phyloP scores from a whole-genome alignment of 108 stramenopile genomes.

The Licmophora abbreviata region DNA sequence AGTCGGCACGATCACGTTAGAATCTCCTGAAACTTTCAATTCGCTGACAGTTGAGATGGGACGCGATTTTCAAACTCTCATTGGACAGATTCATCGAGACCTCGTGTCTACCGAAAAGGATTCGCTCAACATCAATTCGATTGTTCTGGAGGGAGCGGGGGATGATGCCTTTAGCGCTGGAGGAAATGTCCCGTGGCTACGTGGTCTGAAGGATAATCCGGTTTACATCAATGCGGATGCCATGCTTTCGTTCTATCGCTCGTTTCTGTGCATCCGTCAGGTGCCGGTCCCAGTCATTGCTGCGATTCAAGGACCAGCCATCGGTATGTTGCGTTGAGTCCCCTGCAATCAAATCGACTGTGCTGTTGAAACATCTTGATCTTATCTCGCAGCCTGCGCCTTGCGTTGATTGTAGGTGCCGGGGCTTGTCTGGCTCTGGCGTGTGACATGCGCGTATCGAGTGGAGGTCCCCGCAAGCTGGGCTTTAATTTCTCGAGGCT shows the following conservation, averaged over 20 bases:
- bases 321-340: too few relatives aligned
- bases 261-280: slow-evolving; percentile 57
- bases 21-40: slow-evolving; percentile 52
- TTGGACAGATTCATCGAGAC: slow-evolving; percentile 14
- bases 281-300: slow-evolving; percentile 68
- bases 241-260: slow-evolving; percentile 62
- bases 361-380: too few relatives aligned
- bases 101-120: slow-evolving; percentile 16
- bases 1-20: slow-evolving; percentile 43
- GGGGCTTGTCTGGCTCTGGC: slow-evolving; percentile 61
- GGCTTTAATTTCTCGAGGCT: slow-evolving; percentile 69
- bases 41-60: slow-evolving; percentile 77
- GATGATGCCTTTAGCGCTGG: slow-evolving; percentile 67
- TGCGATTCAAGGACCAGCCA: slow-evolving; percentile 65
- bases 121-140: slow-evolving; percentile 25
- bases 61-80: slow-evolving; percentile 31
- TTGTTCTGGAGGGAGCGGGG: slow-evolving; percentile 54
- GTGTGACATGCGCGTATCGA: slow-evolving; percentile 54
- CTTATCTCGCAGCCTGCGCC: neutral
- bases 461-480: slow-evolving; percentile 13
- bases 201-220: slow-evolving; percentile 22
- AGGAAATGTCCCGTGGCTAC: slow-evolving; percentile 61
- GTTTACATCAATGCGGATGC: slow-evolving; percentile 48
- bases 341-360: too few relatives aligned
- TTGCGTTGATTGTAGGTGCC: too few relatives aligned